phyloP scores from a whole-genome alignment of 2,329 filamentous ascomycete species.

The Fusarium sp. region DNA sequence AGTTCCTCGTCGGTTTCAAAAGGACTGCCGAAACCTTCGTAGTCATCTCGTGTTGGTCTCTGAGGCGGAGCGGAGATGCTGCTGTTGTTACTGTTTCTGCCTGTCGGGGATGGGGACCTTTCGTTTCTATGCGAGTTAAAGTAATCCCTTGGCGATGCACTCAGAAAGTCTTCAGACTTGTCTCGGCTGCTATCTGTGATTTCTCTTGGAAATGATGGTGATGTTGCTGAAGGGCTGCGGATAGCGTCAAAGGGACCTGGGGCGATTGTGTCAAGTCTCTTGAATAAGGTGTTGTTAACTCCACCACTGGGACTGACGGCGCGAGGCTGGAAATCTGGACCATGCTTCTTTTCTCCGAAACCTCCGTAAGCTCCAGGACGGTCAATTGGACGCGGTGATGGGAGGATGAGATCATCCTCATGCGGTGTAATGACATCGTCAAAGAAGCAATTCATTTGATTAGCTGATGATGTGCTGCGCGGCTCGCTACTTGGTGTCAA shows the following conservation, averaged over 20 bases:
- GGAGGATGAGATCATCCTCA: constrained; percentile 55
- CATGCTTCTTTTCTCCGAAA: constrained; percentile 54
- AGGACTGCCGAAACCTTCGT: constrained; percentile 69
- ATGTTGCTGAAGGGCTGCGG: constrained; percentile 52
- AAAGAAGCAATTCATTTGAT: constrained; percentile 61
- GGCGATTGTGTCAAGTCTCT: constrained; percentile 74
- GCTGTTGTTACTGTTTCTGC: constrained; percentile 34
- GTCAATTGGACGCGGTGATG: constrained; percentile 54
- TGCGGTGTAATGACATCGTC: constrained; percentile 58
- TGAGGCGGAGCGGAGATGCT: constrained; percentile 54
- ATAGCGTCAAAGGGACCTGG: constrained; percentile 73
- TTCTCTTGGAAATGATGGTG: constrained; percentile 52
- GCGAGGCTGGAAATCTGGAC: constrained; percentile 39
- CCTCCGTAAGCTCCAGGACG: constrained; percentile 65
- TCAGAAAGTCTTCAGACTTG: constrained; percentile 40
- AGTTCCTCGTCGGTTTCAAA: constrained; percentile 52
- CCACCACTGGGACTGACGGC: constrained; percentile 42
- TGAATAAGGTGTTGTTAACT: constrained; percentile 59
- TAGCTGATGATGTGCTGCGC: constrained; percentile 70
- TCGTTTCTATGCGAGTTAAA: constrained; percentile 22
- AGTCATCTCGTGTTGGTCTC: constrained; percentile 64
- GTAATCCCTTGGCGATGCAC: constrained; percentile 34
- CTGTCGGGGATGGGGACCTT: constrained; percentile 27
- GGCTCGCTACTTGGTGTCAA: constrained; percentile 75
- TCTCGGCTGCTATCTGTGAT: constrained; percentile 24